Percentiles rank a stretch among this genome's conserved stretches.
Conservation (phyloP, 495 filamentous ascomycete genomes). For the Daldinia vernicosa region DNA sequence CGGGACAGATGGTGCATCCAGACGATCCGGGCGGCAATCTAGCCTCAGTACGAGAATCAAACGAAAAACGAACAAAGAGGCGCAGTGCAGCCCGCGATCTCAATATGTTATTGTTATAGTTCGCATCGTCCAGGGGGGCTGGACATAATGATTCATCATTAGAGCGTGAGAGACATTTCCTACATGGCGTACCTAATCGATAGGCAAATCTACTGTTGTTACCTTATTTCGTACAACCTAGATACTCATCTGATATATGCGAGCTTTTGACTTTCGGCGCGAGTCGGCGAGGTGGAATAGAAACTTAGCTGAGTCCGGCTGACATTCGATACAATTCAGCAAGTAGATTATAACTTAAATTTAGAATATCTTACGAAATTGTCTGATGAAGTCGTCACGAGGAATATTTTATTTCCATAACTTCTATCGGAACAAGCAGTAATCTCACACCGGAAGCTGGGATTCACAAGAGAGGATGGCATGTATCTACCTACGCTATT, state of each 20-base stretch:
- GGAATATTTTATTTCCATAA: not conserved
- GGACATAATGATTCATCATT: slow-evolving; percentile 34
- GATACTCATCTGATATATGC: not conserved
- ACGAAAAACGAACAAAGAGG: not conserved
- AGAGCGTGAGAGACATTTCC: not conserved
- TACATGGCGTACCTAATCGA: not conserved
- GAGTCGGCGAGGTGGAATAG: not conserved
- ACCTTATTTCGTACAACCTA: not conserved
- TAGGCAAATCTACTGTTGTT: not conserved
- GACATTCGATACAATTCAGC: not conserved
- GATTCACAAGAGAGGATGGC: too few relatives aligned
- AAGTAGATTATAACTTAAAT: not conserved
- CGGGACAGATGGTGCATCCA: not conserved
- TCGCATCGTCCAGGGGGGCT: slow-evolving; percentile 15
- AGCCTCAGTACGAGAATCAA: not conserved
- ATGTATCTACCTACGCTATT: not conserved
- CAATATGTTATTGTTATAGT: not conserved
- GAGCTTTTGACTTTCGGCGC: not conserved
- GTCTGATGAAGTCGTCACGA: not conserved
- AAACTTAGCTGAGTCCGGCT: not conserved
- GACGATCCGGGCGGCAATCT: not conserved
- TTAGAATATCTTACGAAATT: not conserved
- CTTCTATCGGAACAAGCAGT: not conserved
- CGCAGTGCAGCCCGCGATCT: not conserved
- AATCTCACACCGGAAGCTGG: not conserved